phyloP scores from a whole-genome alignment of 1,284 basidiomycete species.

The Leccinum angustisporum region DNA sequence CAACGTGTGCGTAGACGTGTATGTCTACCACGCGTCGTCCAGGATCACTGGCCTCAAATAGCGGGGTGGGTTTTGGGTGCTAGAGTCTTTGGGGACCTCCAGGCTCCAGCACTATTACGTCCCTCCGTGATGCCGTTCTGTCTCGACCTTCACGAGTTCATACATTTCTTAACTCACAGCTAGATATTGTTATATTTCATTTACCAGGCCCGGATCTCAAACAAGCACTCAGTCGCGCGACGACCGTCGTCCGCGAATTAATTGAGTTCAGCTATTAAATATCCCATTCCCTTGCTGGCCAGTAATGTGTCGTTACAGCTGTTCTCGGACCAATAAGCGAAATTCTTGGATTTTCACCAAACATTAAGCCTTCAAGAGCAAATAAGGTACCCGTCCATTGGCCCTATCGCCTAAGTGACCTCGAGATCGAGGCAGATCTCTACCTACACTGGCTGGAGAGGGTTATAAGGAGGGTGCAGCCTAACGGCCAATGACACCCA shows the following conservation, averaged over 20 bases:
- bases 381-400: conserved; percentile 33
- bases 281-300: conserved; percentile 28
- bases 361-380: conserved; percentile 24
- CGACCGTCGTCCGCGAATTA: conserved; percentile 32
- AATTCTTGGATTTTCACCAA: conserved; percentile 32
- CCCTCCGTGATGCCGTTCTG: conserved; percentile 24
- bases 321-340: conserved; percentile 36
- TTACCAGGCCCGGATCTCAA: conserved; percentile 31
- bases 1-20: conserved; percentile 32
- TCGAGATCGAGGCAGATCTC: conserved; percentile 29
- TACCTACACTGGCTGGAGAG: conserved; percentile 7
- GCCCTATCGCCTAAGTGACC: conserved; percentile 34
- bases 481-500: conserved; percentile 22
- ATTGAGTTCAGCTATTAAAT: conserved; percentile 36
- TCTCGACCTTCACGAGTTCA: conserved; percentile 30
- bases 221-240: conserved; percentile 26
- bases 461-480: conserved; percentile 29
- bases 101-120: conserved; percentile 36
- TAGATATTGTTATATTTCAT: conserved; percentile 34
- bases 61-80: conserved; percentile 26
- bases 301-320: conserved; percentile 33
- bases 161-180: conserved; percentile 31
- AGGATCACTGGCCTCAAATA: conserved; percentile 19
- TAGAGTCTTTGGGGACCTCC: conserved; percentile 25
- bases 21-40: conserved; percentile 30